Base-by-base conservation (phyloP, 495 filamentous ascomycete genomes). In the Lophiotrema nucula region DNA sequence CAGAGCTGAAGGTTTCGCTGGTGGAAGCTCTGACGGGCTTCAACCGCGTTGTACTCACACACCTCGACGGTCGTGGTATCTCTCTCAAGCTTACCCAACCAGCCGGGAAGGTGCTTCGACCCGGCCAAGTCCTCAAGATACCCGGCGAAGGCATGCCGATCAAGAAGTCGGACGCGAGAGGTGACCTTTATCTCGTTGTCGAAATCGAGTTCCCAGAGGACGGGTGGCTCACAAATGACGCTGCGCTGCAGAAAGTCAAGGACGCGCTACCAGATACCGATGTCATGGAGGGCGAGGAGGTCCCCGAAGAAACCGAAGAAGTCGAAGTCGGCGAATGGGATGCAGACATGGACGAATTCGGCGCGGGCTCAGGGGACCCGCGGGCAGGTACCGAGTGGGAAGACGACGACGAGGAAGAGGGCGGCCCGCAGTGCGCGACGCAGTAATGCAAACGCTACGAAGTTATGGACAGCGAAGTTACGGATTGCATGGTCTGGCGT, bases 31-130 rank as follows among this genome's bases (percentile, higher is more conserved):
- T 98, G 48, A 85, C 81, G 28, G 93, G 95, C 6, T 96, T 98
- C 75, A 88, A 88, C 16, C 87, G 91, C 35, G 89, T 95, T 12
- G 89, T 96, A 11, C 47, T 97, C 56, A 92, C 90, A 64, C 93
- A 98, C 70, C 84, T 98, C 3, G 93, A 98, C 66, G 93, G 92
- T 13, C 81, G 93, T 50, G 93, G 95, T 21, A 95, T 98, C 52
- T 81, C 87, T 52, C 73, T 97, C 43, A 79, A 81, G 48, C 85
- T 93, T 65, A 72, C 79, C 10, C 77, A 81, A 57, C 83, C 83
- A 2, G 76, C 80, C 42, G 91, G 90, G 58, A 83, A 88, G 71
- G 72, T 96, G 39, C 70, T 98, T 12, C 82, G 80, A 18, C 90
- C 92, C 1, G 86, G 83, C 15, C 88, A 97, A 64, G 81, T 90